phyloP scores from a whole-genome alignment of 2,329 filamentous ascomycete genomes.

The Ophiostoma ulmi region DNA sequence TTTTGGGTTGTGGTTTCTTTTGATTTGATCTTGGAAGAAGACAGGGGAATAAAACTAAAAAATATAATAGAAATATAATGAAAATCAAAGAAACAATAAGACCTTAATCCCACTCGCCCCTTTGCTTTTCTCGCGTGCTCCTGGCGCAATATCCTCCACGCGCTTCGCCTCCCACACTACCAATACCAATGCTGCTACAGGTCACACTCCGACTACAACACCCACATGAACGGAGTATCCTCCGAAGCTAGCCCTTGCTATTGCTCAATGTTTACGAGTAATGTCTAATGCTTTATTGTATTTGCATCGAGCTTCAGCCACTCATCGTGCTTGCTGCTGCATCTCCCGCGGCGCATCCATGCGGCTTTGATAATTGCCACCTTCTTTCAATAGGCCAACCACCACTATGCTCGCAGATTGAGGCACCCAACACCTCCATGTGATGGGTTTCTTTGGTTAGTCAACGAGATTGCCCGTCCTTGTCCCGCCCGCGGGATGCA shows the following conservation, averaged over 20 bases:
- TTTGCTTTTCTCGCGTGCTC: neutral
- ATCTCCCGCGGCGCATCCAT: slow-evolving; percentile 9
- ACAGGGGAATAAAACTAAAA: neutral
- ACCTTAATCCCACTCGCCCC: neutral
- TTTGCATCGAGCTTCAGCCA: neutral
- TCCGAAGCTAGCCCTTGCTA: slow-evolving; percentile 1
- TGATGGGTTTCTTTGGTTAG: neutral
- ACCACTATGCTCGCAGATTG: neutral
- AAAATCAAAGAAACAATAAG: neutral
- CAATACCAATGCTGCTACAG: neutral
- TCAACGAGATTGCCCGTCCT: neutral
- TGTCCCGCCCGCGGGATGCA: neutral
- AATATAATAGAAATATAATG: neutral
- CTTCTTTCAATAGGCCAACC: neutral
- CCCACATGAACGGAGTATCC: neutral
- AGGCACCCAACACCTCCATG: neutral
- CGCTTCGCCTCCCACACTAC: neutral
- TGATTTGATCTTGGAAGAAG: neutral
- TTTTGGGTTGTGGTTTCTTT: neutral
- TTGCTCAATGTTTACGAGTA: too few relatives aligned
- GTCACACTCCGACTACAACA: neutral
- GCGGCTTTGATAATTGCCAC: neutral
- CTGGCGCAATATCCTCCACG: neutral
- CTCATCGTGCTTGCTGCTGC: neutral
- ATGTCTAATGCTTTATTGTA: neutral